Conservation (phyloP, 1,139 yeast species). For the Magnusiomyces suaveolens region DNA sequence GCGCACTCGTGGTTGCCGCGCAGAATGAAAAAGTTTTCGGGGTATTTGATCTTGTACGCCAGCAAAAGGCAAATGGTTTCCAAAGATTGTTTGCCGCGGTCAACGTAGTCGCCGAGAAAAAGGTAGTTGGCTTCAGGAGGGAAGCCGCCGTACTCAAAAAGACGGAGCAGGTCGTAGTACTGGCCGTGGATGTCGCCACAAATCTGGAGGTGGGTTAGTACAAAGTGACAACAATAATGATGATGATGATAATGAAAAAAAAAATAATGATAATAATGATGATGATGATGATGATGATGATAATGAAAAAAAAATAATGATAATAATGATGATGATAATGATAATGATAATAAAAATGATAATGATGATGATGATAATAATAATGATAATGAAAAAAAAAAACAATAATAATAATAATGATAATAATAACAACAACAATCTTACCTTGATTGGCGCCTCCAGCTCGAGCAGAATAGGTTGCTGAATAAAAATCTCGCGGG, state of each 20-base stretch:
- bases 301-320: no score
- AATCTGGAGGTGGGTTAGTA: slow-evolving; percentile 80
- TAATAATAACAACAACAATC: slow-evolving; percentile 23
- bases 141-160: slow-evolving; percentile 66
- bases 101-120: slow-evolving; percentile 79
- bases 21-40: slow-evolving; percentile 72
- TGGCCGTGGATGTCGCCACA: slow-evolving; percentile 89
- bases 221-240: no score
- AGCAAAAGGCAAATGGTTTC: slow-evolving; percentile 65
- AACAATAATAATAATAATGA: no score
- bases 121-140: slow-evolving; percentile 74
- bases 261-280: no score
- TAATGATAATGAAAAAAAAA: no score
- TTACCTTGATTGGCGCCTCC: slow-evolving; percentile 91
- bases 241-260: no score
- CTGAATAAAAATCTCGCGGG: slow-evolving; percentile 93
- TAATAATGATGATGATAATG: no score
- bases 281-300: no score
- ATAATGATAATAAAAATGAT: no score
- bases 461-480: slow-evolving; percentile 92
- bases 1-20: slow-evolving; percentile 86
- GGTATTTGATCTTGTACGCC: slow-evolving; percentile 70
- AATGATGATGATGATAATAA: no score
- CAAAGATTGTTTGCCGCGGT: slow-evolving; percentile 72
- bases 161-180: slow-evolving; percentile 62